Evolutionary conservation across 441 rosid genomes (phyloP).

Genomic region (Mallotus japonicus): DNA sequence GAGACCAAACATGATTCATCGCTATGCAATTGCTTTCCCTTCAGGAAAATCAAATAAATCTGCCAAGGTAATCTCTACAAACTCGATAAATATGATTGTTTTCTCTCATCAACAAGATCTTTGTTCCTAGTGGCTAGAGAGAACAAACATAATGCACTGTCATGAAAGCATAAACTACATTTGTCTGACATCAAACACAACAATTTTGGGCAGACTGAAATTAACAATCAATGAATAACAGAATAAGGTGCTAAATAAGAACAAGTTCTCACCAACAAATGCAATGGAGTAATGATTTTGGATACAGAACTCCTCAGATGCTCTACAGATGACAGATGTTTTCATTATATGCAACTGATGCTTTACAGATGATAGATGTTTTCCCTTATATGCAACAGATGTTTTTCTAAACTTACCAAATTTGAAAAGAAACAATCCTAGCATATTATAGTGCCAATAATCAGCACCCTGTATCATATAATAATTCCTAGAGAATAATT

Average conservation of each 20-base stretch:
- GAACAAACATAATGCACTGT: too few relatives aligned
- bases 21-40: too few relatives aligned
- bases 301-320: not conserved
- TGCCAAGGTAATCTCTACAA: too few relatives aligned
- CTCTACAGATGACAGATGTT: not conserved
- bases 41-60: too few relatives aligned
- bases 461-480: not conserved
- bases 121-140: too few relatives aligned
- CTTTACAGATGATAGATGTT: not conserved
- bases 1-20: not conserved
- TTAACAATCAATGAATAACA: too few relatives aligned
- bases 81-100: too few relatives aligned
- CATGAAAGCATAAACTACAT: too few relatives aligned
- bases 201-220: not conserved
- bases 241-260: not conserved
- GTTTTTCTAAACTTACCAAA: not conserved
- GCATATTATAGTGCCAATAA: not conserved
- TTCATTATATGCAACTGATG: conserved; percentile 5
- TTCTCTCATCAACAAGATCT: too few relatives aligned
- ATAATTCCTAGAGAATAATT: not conserved
- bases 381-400: conserved; percentile 4
- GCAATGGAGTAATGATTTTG: not conserved
- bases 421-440: not conserved
- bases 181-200: too few relatives aligned
- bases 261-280: not conserved